phyloP scores from a whole-genome alignment of 139 green algal genomes.

The Mychonastes homosphaera region DNA sequence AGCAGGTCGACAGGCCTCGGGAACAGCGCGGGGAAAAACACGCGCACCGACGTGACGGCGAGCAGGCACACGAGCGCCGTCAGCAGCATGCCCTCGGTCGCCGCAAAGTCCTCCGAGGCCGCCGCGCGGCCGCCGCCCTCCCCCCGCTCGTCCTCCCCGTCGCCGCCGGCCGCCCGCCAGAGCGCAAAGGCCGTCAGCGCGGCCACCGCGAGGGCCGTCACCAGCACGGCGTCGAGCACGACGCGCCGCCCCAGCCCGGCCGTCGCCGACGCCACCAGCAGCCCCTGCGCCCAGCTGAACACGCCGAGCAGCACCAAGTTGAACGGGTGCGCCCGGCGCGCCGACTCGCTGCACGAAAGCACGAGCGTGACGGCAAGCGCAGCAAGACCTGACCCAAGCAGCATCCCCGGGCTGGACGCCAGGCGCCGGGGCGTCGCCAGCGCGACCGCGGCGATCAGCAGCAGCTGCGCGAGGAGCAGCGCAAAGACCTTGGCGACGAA shows the following conservation, averaged over 20 bases:
- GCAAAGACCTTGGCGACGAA: constrained; percentile 38
- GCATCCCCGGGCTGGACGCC: constrained; percentile 20
- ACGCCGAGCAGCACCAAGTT: constrained; percentile 13
- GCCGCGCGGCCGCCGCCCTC: constrained; percentile 30
- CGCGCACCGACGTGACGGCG: constrained; percentile 12
- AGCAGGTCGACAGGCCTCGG: constrained; percentile 8
- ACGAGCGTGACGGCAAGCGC: constrained; percentile 2
- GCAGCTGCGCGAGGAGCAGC: constrained; percentile 32
- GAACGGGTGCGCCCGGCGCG: constrained; percentile 1
- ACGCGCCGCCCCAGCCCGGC: constrained; percentile 7
- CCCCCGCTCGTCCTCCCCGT: background rate
- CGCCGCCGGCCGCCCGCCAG: background rate
- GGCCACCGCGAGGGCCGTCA: constrained; percentile 13
- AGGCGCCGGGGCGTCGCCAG: constrained; percentile 19
- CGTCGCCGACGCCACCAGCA: constrained; percentile 10
- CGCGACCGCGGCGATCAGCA: constrained; percentile 23
- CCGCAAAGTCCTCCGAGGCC: constrained; percentile 28
- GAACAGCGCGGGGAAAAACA: constrained; percentile 8
- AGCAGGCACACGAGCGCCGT: constrained; percentile 16
- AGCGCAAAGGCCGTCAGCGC: constrained; percentile 4
- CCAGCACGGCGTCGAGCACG: constrained; percentile 14
- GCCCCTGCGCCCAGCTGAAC: constrained; percentile 6
- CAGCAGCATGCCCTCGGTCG: constrained; percentile 20
- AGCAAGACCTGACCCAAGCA: constrained; percentile 5
- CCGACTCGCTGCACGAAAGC: constrained; percentile 6